Conservation (phyloP, 768 basidiomycete species). For the Macrolepiota dolichaula region DNA sequence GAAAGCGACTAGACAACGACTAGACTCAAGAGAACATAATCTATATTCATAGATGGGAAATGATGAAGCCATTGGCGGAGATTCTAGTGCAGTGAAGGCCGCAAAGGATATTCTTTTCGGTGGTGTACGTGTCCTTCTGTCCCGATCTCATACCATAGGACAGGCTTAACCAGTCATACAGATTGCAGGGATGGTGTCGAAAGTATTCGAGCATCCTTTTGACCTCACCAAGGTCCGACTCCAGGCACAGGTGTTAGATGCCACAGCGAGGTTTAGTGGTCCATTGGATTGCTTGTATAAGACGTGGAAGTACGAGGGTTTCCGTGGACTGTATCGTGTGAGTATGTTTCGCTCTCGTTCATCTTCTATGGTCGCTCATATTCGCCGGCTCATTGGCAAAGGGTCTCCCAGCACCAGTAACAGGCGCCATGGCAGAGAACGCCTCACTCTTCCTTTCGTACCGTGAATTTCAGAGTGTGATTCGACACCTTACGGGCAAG, state of each 20-base stretch:
- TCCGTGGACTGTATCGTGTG: conserved; percentile 85
- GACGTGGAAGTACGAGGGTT: conserved; percentile 80
- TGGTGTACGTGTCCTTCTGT: conserved; percentile 39
- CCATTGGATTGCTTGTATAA: conserved; percentile 83
- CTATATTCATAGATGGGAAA: not conserved
- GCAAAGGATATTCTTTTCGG: conserved; percentile 54
- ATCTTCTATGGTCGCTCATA: not conserved
- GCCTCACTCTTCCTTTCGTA: conserved; percentile 87
- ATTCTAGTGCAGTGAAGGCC: conserved; percentile 15
- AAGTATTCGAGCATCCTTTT: conserved; percentile 90
- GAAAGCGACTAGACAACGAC: not conserved
- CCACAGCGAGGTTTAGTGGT: conserved; percentile 61
- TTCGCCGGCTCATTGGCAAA: conserved; percentile 22
- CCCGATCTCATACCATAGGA: not conserved
- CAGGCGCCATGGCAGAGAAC: conserved; percentile 92
- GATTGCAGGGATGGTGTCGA: conserved; percentile 83
- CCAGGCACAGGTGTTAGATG: conserved; percentile 77
- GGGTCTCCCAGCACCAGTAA: conserved; percentile 90
- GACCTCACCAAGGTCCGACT: conserved; percentile 94
- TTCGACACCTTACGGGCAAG: conserved; percentile 35
- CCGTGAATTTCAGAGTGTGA: conserved; percentile 63
- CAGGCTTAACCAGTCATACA: conserved; percentile 21
- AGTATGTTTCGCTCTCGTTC: conserved; percentile 21
- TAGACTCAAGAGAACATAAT: not conserved
- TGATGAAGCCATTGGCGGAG: not conserved